A percentile compares a stretch with the other conserved stretches of the same genome.
Conservation (phyloP, 1,284 basidiomycete species). For the Flammula alnicola region DNA sequence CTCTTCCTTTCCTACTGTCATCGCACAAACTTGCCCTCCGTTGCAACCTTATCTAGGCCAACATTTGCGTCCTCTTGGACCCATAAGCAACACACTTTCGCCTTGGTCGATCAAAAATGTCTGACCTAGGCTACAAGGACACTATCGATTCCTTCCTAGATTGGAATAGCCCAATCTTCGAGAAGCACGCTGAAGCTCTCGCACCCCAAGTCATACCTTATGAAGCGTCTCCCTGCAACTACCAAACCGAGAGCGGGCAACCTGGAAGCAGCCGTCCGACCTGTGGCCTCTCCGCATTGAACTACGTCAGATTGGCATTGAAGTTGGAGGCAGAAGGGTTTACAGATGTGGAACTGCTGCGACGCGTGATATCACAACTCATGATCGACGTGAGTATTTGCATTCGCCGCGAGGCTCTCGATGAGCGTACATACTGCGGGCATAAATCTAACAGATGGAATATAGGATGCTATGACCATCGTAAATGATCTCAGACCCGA, state of each 20-base stretch:
- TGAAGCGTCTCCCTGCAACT: conserved; percentile 9
- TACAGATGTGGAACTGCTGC: conserved; percentile 5
- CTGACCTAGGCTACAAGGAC: not conserved
- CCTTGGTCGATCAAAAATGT: too few relatives aligned
- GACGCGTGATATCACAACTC: conserved; percentile 13
- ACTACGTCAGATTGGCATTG: conserved; percentile 15
- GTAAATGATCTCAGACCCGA: conserved; percentile 4
- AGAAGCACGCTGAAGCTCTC: not conserved
- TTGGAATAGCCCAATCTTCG: not conserved
- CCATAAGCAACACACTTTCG: too few relatives aligned
- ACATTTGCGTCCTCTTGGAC: not conserved
- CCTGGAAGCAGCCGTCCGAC: conserved; percentile 8
- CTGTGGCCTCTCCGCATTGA: conserved; percentile 16
- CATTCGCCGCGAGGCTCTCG: not conserved
- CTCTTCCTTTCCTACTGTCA: conserved; percentile 4
- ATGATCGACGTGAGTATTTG: conserved; percentile 17
- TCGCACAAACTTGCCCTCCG: conserved; percentile 1
- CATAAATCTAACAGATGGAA: too few relatives aligned
- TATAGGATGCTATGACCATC: conserved; percentile 12
- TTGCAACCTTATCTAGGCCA: too few relatives aligned
- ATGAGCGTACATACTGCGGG: too few relatives aligned
- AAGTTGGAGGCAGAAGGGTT: conserved; percentile 9
- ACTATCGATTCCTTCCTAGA: conserved; percentile 6
- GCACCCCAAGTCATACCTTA: conserved; percentile 8
- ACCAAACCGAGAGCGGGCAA: conserved; percentile 2